A percentile compares a stretch with the other conserved stretches of the same genome.
phyloP scores from a whole-genome alignment of 2,329 filamentous ascomycete species.

The Monosporascus sp. region DNA sequence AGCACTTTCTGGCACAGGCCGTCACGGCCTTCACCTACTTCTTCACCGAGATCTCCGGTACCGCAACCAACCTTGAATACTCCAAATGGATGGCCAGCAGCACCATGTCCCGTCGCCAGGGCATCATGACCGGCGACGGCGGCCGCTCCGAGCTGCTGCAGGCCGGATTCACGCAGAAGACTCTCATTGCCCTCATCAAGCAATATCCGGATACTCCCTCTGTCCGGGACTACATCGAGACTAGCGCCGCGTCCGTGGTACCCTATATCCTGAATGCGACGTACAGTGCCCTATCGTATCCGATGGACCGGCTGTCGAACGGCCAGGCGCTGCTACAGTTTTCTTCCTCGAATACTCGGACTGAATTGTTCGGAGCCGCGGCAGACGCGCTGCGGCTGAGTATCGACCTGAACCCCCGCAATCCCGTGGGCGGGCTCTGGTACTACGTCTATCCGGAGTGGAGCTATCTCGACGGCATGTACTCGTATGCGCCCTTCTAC shows the following conservation, averaged over 20 bases:
- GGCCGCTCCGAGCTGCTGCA: constrained; percentile 25
- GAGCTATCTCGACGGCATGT: constrained; percentile 50
- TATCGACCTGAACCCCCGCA: constrained; percentile 27
- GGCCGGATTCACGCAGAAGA: constrained; percentile 27
- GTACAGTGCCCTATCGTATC: constrained; percentile 20
- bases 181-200: constrained; percentile 19
- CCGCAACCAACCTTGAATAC: constrained; percentile 3
- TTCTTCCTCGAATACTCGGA: neutral
- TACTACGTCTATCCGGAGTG: constrained; percentile 41
- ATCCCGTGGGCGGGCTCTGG: constrained; percentile 29
- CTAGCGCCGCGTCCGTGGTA: constrained; percentile 20
- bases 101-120: constrained; percentile 27
- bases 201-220: constrained; percentile 16
- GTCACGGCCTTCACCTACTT: constrained; percentile 7
- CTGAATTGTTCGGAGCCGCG: constrained; percentile 6
- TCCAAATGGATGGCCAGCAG: constrained; percentile 25
- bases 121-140: constrained; percentile 24
- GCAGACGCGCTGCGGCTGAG: constrained; percentile 20
- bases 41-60: constrained; percentile 2
- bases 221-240: constrained; percentile 15
- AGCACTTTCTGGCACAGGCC: neutral
- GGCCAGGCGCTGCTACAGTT: constrained; percentile 22
- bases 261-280: constrained; percentile 22
- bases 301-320: constrained; percentile 26
- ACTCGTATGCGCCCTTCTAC: constrained; percentile 39